A percentile compares a stretch with the other conserved stretches of the same genome.
Conservation (phyloP, 1,139 yeast genomes). For the Suhomyces coccinellae region DNA sequence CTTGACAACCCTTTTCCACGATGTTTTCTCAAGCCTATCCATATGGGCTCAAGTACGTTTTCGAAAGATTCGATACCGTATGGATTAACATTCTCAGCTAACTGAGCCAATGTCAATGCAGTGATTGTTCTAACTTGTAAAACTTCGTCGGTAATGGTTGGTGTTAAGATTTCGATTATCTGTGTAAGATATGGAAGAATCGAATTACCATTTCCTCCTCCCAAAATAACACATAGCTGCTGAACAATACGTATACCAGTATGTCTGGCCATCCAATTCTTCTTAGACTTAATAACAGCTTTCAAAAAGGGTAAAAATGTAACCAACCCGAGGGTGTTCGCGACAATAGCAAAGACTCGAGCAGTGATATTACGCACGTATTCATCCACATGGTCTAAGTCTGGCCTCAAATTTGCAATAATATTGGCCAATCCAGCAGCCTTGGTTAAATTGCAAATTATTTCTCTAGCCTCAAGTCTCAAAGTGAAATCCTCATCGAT, state of each 20-base stretch:
- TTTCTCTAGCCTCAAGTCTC: constrained; percentile 77
- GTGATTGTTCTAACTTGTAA: constrained; percentile 66
- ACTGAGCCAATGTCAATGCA: constrained; percentile 67
- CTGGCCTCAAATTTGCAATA: constrained; percentile 76
- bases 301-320: constrained; percentile 73
- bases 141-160: constrained; percentile 70
- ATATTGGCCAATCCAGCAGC: constrained; percentile 83
- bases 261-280: constrained; percentile 83
- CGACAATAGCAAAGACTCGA: constrained; percentile 81
- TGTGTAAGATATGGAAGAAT: constrained; percentile 72
- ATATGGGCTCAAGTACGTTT: constrained; percentile 65
- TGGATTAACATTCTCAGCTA: constrained; percentile 87
- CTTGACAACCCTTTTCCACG: constrained; percentile 79
- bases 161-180: constrained; percentile 60
- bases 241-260: constrained; percentile 82
- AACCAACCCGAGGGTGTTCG: constrained; percentile 75
- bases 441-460: constrained; percentile 69
- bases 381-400: constrained; percentile 81
- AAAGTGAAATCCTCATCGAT: constrained; percentile 77
- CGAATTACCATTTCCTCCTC: constrained; percentile 56
- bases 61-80: constrained; percentile 92
- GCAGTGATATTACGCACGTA: constrained; percentile 77
- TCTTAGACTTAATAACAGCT: constrained; percentile 79
- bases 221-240: constrained; percentile 68
- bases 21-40: constrained; percentile 77